Base-by-base conservation (phyloP, 441 rosid species). In the Raphanus hybrid region DNA sequence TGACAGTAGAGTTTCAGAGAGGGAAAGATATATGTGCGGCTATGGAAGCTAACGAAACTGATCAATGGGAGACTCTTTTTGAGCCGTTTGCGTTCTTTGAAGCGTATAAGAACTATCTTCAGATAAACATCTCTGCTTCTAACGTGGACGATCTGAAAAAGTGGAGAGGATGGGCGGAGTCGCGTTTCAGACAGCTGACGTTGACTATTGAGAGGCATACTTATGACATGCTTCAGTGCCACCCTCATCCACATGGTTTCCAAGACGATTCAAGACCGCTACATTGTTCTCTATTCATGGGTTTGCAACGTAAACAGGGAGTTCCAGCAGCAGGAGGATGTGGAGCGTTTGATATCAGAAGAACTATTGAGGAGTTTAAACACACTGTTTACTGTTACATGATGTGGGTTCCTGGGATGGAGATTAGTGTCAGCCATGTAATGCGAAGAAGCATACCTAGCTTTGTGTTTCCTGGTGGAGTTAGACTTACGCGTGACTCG, bases 141-240 rank as follows among this genome's bases (percentile, higher is more conserved):
- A 89, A 89, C 81, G 95, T 78, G 54, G 93, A 92, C 75, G 96
- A 93, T 82, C 82, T 93, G 73, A 87, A 94, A 73, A 86, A 89
- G 34, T 96, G 99, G 98, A 90, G 92, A 89, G 99, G 99, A 8
- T 96, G 98, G 98, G 98, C 92, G 67, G 92, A 90, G 86, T 95
- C 99, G 73, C 98, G 98, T 57, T 91, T 93, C 39, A 93, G 98
- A 65, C 94, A 87, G 71, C 99, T 93, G 57, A 96, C 92, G 32
- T 77, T 93, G 85, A 91, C 85, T 97, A 92, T 93, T 74, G 99
- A 92, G 89, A 88, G 92, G 82, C 81, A 92, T 82, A 93, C 97
- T 8, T 85, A 57, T 63, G 84, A 89, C 69, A 90, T 80, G 98
- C 98, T 95, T 78, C 96, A 90, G 64, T 90, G 98, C 84, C 99